Conservation (phyloP, 75 land plant genomes). For the Adiantum capillusveneris region DNA sequence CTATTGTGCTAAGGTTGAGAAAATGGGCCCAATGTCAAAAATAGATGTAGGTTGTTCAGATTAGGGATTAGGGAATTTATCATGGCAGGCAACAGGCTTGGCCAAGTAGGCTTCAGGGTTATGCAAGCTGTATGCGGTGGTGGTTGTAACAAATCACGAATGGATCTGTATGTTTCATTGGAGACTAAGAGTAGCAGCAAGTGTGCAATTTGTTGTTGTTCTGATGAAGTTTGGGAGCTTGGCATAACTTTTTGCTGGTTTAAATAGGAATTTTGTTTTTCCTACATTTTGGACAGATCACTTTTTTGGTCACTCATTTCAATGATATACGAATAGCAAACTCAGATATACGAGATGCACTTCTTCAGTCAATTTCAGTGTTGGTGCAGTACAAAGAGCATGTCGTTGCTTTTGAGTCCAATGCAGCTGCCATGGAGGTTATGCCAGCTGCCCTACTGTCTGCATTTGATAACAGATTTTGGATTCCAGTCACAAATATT, state of each 20-base stretch:
- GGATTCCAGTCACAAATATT: conserved; percentile 94
- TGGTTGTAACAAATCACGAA: no score
- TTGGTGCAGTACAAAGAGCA: conserved; percentile 87
- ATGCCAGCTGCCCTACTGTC: conserved; percentile 72
- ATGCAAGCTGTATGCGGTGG: no score
- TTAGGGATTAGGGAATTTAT: no score
- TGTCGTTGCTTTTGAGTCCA: conserved; percentile 67
- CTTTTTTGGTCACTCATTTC: conserved; percentile 90
- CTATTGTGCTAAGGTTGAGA: no score
- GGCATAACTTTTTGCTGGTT: conserved; percentile 65
- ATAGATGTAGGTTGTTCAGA: no score
- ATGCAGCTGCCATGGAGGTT: conserved; percentile 51
- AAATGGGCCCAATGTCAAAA: no score
- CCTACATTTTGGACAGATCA: conserved; percentile 57
- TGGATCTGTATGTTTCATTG: no score
- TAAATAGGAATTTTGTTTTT: conserved; percentile 74
- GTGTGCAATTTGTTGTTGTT: no score
- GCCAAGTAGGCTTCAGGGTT: no score
- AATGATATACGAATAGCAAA: conserved; percentile 80
- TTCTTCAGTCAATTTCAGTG: conserved; percentile 90
- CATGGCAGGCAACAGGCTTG: no score
- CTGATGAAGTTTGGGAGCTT: no score
- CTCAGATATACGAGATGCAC: conserved; percentile 81
- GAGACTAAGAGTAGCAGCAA: no score
- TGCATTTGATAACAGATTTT: conserved; percentile 89